These are phyloP conservation scores for Angomonas deanei DNA, from an alignment of 208 protist genomes.

Conservation along the genomic window DNA sequence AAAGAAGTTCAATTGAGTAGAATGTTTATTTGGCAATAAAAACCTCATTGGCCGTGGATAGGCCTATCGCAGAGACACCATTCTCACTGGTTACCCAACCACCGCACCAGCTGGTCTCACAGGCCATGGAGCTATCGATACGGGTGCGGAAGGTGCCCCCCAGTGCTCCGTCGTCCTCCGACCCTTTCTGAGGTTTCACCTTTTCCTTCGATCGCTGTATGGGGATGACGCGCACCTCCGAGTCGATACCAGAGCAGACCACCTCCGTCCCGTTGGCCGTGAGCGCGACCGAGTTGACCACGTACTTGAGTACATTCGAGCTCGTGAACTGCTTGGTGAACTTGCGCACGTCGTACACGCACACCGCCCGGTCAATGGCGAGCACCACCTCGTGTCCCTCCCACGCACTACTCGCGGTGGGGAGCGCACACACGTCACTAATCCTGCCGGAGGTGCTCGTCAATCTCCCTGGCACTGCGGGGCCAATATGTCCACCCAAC, in stretches of 20 bases:
- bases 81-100: slow-evolving; percentile 45
- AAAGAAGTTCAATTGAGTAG: neutral
- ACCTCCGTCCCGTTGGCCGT: slow-evolving; percentile 41
- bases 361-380: slow-evolving; percentile 57
- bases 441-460: slow-evolving; percentile 41
- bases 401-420: no score
- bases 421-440: slow-evolving; percentile 46
- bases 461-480: slow-evolving; percentile 47
- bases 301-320: slow-evolving; percentile 77
- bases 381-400: slow-evolving; percentile 65
- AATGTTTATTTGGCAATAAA: slow-evolving; percentile 44
- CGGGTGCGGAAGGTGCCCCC: slow-evolving; percentile 70
- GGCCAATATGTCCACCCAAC: neutral
- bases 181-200: slow-evolving; percentile 6
- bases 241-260: slow-evolving; percentile 59
- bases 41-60: slow-evolving; percentile 70
- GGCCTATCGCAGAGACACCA: slow-evolving; percentile 39
- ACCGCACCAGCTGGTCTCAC: slow-evolving; percentile 62
- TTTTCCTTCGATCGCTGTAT: slow-evolving; percentile 12
- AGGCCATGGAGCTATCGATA: slow-evolving; percentile 55
- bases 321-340: slow-evolving; percentile 52
- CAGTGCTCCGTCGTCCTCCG: slow-evolving; percentile 7
- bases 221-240: slow-evolving; percentile 47
- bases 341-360: slow-evolving; percentile 75
- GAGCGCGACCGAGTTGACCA: slow-evolving; percentile 42